These are phyloP conservation scores for Aspergillus pseudonomiae DNA, from an alignment of 2,329 filamentous ascomycete species.

Conservation along the genomic window DNA sequence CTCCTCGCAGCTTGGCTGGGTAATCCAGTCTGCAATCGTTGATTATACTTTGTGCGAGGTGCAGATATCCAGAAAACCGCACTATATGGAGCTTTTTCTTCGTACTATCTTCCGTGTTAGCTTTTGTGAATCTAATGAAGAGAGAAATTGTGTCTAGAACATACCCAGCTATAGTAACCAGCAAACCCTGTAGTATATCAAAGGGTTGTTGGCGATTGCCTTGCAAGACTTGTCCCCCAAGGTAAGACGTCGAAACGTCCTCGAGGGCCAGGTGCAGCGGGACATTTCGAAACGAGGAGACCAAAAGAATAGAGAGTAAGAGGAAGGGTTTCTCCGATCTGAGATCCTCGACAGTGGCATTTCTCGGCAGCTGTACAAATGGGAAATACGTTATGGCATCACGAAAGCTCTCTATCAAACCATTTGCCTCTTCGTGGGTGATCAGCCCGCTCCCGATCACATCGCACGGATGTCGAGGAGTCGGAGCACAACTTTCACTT, in stretches of 20 bases:
- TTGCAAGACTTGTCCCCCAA: slow-evolving; percentile 7
- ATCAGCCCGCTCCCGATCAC: slow-evolving; percentile 6
- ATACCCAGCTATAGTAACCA: slow-evolving; percentile 3
- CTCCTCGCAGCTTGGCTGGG: slow-evolving; percentile 2
- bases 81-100: background rate
- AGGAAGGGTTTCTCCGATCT: slow-evolving; percentile 6
- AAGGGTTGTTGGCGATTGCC: slow-evolving; percentile 5
- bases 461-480: slow-evolving; percentile 5
- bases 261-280: slow-evolving; percentile 5
- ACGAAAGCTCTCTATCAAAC: slow-evolving; percentile 6
- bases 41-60: slow-evolving; percentile 6
- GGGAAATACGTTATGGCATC: slow-evolving; percentile 1
- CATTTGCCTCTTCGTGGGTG: slow-evolving; percentile 6
- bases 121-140: background rate
- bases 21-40: slow-evolving; percentile 7
- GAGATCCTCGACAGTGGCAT: slow-evolving; percentile 2
- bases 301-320: slow-evolving; percentile 6
- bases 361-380: slow-evolving; percentile 6
- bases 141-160: background rate
- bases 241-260: slow-evolving; percentile 6
- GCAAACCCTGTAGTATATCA: slow-evolving; percentile 3
- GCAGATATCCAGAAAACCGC: slow-evolving; percentile 6
- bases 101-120: background rate
- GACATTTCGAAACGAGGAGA: slow-evolving; percentile 7
- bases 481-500: slow-evolving; percentile 6